Percentiles rank a stretch among this genome's conserved stretches.
These are phyloP conservation scores for Blastocystis sp. DNA, from an alignment of 352 stramenopile species.

Conservation along the genomic window DNA sequence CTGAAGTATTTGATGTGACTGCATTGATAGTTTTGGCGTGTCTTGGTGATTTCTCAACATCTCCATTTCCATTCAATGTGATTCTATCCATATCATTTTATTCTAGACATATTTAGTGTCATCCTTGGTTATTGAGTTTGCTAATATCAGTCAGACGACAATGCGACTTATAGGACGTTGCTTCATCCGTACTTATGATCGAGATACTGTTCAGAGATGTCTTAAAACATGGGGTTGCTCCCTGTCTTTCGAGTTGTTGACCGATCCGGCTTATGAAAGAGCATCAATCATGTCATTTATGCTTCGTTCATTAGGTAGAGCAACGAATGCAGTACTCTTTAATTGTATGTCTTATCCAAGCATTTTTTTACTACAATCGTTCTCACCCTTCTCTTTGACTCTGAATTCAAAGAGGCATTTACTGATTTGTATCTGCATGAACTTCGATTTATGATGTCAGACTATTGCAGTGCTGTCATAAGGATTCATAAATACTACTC, in stretches of 20 bases:
- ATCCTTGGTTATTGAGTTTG: background rate
- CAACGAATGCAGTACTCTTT: background rate
- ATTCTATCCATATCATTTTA: background rate
- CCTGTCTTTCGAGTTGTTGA: background rate
- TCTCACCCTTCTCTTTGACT: constrained; percentile 12
- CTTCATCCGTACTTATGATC: background rate
- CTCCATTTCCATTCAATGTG: background rate
- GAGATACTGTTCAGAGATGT: background rate
- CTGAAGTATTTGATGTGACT: constrained; percentile 15
- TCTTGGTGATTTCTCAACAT: background rate
- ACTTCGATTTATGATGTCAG: background rate
- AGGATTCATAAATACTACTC: background rate
- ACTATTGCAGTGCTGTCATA: background rate
- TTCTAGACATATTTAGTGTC: background rate
- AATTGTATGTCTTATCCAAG: background rate
- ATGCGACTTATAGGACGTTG: background rate
- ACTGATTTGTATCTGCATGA: background rate
- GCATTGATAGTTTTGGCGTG: background rate
- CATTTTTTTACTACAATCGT: background rate
- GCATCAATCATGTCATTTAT: background rate
- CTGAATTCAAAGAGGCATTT: constrained; percentile 37
- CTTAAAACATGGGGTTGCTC: background rate
- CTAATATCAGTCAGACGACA: background rate
- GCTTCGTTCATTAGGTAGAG: background rate
- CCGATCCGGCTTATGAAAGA: background rate